Evolutionary conservation across 2,329 filamentous ascomycete genomes (phyloP).

Genomic region (Didymella keratinophila): DNA sequence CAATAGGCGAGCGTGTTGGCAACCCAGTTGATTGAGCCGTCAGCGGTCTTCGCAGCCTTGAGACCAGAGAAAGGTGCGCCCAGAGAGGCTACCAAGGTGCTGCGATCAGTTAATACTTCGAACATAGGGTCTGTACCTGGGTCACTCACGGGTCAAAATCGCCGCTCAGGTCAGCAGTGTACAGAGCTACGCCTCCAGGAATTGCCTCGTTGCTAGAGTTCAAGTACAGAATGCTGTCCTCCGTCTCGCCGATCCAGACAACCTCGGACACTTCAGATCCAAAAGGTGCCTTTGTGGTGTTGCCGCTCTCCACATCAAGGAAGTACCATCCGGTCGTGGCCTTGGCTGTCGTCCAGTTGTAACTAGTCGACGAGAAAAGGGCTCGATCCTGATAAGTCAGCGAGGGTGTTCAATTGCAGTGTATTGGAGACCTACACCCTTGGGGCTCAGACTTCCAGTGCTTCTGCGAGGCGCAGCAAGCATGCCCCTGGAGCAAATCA

Average conservation of each 20-base stretch:
- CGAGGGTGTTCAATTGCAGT: not conserved
- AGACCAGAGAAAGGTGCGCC: constrained; percentile 60
- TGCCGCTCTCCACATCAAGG: constrained; percentile 41
- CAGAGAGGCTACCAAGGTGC: constrained; percentile 48
- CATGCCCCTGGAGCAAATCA: constrained; percentile 27
- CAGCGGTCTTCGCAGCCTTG: constrained; percentile 53
- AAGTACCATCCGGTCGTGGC: constrained; percentile 59
- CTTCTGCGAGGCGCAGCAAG: constrained; percentile 44
- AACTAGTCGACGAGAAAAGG: constrained; percentile 45
- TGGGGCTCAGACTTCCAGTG: constrained; percentile 44
- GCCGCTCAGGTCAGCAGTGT: constrained; percentile 43
- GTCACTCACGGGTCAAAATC: constrained; percentile 37
- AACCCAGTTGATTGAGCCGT: constrained; percentile 56
- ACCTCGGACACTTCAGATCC: constrained; percentile 44
- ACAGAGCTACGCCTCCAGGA: constrained; percentile 46
- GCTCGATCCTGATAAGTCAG: constrained; percentile 40
- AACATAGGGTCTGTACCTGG: not conserved
- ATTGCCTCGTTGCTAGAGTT: constrained; percentile 67
- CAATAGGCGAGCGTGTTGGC: constrained; percentile 67
- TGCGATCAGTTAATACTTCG: constrained; percentile 14
- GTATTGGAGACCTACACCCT: constrained; percentile 34
- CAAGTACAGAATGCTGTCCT: constrained; percentile 68
- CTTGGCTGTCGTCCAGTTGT: constrained; percentile 48
- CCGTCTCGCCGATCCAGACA: constrained; percentile 44
- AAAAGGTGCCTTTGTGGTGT: constrained; percentile 45